Evolutionary conservation across 768 basidiomycete genomes (phyloP).

Genomic region (Lactarius pseudohatsudake): DNA sequence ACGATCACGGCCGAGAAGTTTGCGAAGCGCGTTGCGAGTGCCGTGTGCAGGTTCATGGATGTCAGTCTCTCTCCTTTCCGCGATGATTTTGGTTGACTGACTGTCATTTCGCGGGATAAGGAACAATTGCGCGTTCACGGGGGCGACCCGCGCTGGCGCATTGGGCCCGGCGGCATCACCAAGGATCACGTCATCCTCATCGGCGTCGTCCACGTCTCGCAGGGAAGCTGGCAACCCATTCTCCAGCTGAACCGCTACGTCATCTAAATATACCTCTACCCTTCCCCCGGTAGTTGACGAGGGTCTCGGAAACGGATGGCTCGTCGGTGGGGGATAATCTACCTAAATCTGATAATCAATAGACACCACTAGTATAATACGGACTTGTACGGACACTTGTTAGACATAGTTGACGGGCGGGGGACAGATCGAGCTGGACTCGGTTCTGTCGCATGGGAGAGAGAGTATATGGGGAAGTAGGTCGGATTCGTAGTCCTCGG

Average conservation of each 20-base stretch:
- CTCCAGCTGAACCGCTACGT: conserved; percentile 20
- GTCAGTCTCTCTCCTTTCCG: neutral
- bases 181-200: conserved; percentile 8
- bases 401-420: neutral
- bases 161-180: conserved; percentile 4
- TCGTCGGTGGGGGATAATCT: neutral
- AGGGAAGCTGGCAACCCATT: conserved; percentile 26
- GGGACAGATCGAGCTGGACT: neutral
- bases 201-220: conserved; percentile 18
- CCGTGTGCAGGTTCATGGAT: conserved; percentile 9
- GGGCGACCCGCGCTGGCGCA: conserved; percentile 1
- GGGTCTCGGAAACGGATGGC: no score
- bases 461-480: neutral
- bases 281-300: neutral
- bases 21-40: conserved; percentile 14
- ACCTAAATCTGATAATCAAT: neutral
- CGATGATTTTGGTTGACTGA: neutral
- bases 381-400: neutral
- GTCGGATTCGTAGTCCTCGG: neutral
- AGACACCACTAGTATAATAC: neutral
- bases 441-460: neutral
- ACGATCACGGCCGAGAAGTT: conserved; percentile 10
- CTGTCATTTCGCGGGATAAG: conserved; percentile 3
- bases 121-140: neutral
- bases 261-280: neutral